These are phyloP conservation scores for Neurospora terricola DNA, from an alignment of 495 filamentous ascomycete species.

Conservation along the genomic window DNA sequence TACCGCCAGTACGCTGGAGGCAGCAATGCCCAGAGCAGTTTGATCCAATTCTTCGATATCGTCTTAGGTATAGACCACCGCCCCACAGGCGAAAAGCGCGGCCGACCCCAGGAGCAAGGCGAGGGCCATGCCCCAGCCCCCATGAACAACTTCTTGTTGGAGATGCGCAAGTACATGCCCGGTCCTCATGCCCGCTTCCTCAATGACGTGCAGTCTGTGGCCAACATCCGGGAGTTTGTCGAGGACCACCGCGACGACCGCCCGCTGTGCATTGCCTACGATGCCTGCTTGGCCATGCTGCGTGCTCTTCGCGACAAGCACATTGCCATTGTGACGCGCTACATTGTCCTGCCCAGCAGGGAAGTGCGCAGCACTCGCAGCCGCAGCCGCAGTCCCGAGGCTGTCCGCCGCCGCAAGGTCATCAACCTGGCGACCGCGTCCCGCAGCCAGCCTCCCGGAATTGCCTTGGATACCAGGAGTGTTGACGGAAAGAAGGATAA, in stretches of 20 bases:
- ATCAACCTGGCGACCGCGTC: slow-evolving; percentile 63
- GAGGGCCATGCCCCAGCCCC: slow-evolving; percentile 45
- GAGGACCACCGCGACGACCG: slow-evolving; percentile 50
- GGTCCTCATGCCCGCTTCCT: slow-evolving; percentile 85
- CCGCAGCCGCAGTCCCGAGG: slow-evolving; percentile 35
- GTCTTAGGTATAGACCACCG: slow-evolving; percentile 85
- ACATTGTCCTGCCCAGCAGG: slow-evolving; percentile 68
- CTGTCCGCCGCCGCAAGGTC: slow-evolving; percentile 31
- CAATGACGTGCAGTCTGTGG: slow-evolving; percentile 62
- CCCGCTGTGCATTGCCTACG: slow-evolving; percentile 68
- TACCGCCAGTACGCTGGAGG: slow-evolving; percentile 86
- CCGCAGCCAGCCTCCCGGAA: slow-evolving; percentile 28
- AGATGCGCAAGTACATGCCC: slow-evolving; percentile 97
- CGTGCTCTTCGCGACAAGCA: slow-evolving; percentile 87
- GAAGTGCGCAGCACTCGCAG: slow-evolving; percentile 38
- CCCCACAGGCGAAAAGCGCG: slow-evolving; percentile 66
- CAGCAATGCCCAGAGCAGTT: slow-evolving; percentile 90
- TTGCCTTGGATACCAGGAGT: slow-evolving; percentile 18
- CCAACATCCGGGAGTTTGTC: slow-evolving; percentile 85
- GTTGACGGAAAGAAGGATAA: slow-evolving; percentile 35
- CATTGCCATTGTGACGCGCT: slow-evolving; percentile 90
- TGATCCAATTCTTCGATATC: slow-evolving; percentile 96
- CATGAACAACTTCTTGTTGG: slow-evolving; percentile 83
- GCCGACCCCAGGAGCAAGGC: slow-evolving; percentile 30
- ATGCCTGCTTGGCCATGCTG: slow-evolving; percentile 85